Evolutionary conservation across 371 early-diverging fungal genomes (phyloP).

Genomic region (Mortierella sp.): DNA sequence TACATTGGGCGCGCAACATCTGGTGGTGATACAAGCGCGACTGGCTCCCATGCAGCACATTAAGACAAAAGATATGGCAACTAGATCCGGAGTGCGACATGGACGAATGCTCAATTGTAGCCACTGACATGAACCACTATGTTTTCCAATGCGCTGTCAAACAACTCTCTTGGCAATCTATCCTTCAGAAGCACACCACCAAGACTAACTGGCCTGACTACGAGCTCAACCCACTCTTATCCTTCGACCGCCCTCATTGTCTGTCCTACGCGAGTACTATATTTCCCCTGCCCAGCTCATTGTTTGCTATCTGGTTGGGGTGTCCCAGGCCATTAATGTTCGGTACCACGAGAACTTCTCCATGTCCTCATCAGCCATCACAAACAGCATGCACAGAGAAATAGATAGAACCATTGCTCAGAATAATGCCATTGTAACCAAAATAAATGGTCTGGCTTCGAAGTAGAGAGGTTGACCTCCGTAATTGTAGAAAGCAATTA

Average conservation of each 20-base stretch:
- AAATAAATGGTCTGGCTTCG: constrained; percentile 9
- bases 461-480: no score
- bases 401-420: no score
- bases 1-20: not conserved
- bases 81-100: not conserved
- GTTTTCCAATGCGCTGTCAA: not conserved
- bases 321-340: no score
- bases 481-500: no score
- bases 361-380: no score
- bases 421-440: no score
- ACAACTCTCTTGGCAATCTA: not conserved
- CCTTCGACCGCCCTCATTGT: not conserved
- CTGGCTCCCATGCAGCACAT: not conserved
- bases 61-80: not conserved
- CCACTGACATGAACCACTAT: not conserved
- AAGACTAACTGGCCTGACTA: not conserved
- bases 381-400: not conserved
- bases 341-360: no score
- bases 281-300: no score
- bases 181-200: not conserved
- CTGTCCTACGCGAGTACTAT: no score
- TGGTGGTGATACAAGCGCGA: constrained; percentile 8
- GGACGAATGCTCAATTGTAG: not conserved
- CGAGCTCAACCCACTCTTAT: not conserved
- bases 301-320: no score